Percentiles rank a stretch among this genome's conserved stretches.
These are phyloP conservation scores for Tylopilus balloui DNA, from an alignment of 768 basidiomycete species.

Conservation along the genomic window DNA sequence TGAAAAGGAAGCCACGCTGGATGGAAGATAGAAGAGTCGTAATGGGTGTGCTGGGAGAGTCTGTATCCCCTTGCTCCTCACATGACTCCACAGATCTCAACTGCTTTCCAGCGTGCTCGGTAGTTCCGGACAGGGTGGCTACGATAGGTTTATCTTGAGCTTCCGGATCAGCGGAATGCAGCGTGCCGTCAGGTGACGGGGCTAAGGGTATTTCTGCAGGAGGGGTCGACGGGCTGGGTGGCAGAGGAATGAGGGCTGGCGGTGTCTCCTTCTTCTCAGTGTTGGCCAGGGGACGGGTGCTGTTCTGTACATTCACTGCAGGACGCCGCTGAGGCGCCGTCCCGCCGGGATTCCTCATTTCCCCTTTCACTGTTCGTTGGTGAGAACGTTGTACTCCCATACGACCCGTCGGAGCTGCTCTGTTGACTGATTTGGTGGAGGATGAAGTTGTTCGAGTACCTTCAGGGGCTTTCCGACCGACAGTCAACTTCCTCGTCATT, in stretches of 20 bases:
- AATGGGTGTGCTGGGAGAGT: conserved; percentile 53
- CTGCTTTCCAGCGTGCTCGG: not conserved
- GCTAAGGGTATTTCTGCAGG: conserved; percentile 21
- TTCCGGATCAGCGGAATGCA: conserved; percentile 1
- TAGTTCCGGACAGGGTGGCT: not conserved
- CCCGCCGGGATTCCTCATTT: conserved; percentile 1
- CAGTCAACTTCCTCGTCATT: not conserved
- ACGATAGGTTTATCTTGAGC: conserved; percentile 2
- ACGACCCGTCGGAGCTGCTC: not conserved
- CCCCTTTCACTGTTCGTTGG: conserved; percentile 11
- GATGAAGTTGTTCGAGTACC: conserved; percentile 1
- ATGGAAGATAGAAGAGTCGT: conserved; percentile 59
- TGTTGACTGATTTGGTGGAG: conserved; percentile 9
- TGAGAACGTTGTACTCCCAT: conserved; percentile 5
- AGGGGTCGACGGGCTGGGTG: conserved; percentile 19
- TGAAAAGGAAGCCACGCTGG: conserved; percentile 63
- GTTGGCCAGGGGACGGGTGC: conserved; percentile 11
- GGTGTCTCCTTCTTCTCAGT: conserved; percentile 11
- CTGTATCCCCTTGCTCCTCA: conserved; percentile 1
- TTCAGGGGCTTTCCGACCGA: conserved; percentile 10
- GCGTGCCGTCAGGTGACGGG: conserved; percentile 14
- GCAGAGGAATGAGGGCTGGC: conserved; percentile 18
- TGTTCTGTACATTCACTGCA: conserved; percentile 4
- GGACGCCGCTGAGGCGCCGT: conserved; percentile 9
- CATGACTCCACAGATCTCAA: not conserved